Conservation (phyloP, 1,139 yeast species). For the Torulaspora pretoriensis region DNA sequence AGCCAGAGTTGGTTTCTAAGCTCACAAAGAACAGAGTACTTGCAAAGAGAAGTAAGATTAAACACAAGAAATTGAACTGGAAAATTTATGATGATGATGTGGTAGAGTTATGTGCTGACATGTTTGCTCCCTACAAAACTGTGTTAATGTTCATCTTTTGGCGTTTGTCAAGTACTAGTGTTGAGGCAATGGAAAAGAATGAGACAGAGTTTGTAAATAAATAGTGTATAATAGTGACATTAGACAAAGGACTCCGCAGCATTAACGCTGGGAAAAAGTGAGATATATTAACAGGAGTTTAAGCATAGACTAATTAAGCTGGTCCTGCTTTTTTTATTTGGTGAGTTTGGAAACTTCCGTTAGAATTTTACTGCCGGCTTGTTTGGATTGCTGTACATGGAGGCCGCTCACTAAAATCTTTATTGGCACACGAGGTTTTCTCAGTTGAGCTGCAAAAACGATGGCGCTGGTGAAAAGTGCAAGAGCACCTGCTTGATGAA, state of each 20-base stretch:
- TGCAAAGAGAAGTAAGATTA: conserved; percentile 37
- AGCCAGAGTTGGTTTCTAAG: conserved; percentile 49
- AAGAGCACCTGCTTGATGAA: conserved; percentile 96
- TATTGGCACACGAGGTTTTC: conserved; percentile 57
- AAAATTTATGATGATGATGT: conserved; percentile 58
- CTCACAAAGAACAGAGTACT: conserved; percentile 38
- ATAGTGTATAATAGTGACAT: conserved; percentile 1
- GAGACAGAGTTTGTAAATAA: conserved; percentile 25
- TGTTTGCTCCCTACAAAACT: conserved; percentile 63
- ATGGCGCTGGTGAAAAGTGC: conserved; percentile 79
- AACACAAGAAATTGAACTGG: conserved; percentile 48
- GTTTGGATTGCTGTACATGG: conserved; percentile 32
- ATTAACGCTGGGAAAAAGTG: background rate
- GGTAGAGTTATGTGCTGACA: conserved; percentile 51
- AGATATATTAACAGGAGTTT: background rate
- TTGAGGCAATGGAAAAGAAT: conserved; percentile 45
- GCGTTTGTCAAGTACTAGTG: conserved; percentile 59
- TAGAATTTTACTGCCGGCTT: conserved; percentile 34
- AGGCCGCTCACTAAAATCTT: conserved; percentile 36
- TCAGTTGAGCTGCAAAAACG: conserved; percentile 63
- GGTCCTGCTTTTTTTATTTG: conserved; percentile 20
- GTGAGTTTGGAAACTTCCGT: conserved; percentile 37
- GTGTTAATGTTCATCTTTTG: conserved; percentile 71
- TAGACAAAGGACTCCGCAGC: background rate
- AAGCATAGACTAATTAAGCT: background rate